Evolutionary conservation across 805 yeast genomes (phyloP), one percentile per base, ranked within the genome.

Genomic region (Monosporozyma unispora): DNA sequence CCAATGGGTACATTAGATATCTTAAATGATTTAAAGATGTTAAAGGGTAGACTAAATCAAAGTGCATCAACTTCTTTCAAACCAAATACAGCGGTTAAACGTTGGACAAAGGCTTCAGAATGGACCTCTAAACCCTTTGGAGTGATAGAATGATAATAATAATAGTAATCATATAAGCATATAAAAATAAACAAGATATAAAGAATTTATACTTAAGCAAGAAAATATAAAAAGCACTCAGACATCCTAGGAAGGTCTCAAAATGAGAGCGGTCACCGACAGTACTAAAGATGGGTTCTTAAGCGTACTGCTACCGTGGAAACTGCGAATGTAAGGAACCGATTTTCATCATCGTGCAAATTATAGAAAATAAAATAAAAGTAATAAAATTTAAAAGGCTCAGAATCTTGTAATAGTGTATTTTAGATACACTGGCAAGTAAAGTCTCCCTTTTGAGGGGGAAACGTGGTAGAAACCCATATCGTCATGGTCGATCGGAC

Each of bases 401-500:
- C 68, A 64, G 69, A 58, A 51, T 54, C 56, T 58, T 54, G 56
- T 40, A 48, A 47, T 50, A 52, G 61, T 60, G 60, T 57, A 59
- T 52, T 54, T 27, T 49, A 52, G 57, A 53, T 58, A 75, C 82
- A 84, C 89, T 84, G 93, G 93, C 93, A 82, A 84, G 90, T 82
- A 83, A 81, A 82, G 88, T 76, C 75, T 39, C 42, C 75, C 61
- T 29, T 42, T 46, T 44, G 46, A 28, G 43, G 47, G 42, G 41
- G 28, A 54, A 58, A 57, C 72, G 60, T 62, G 68, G 59, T 61
- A 68, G 69, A 62, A 60, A 61, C 77, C 88, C 89, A 76, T 80
- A 81, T 84, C 90, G 88, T 84, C 93, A 84, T 82, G 82, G 90
- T 84, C 93, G 90, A 79, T 80, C 87, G 77, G 87, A 82, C 87